phyloP scores from a whole-genome alignment of 164 flowering plant genomes.

The Saururus chinensis region DNA sequence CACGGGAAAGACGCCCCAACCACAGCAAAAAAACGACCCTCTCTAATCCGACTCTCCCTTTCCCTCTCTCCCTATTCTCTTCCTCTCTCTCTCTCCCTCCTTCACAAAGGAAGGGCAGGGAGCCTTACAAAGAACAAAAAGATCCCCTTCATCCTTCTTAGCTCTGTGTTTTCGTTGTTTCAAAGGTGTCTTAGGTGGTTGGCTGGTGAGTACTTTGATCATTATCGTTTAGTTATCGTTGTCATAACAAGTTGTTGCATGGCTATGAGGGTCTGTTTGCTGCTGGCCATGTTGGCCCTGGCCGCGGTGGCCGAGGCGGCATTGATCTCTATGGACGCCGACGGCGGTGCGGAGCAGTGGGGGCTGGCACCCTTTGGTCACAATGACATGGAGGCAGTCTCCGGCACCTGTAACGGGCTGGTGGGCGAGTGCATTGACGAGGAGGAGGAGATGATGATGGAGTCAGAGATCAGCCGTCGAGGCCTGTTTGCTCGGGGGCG shows the following conservation, averaged over 20 bases:
- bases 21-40: background rate
- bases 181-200: background rate
- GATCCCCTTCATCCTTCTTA: too few relatives aligned
- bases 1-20: background rate
- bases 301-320: constrained; percentile 3
- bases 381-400: background rate
- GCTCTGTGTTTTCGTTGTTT: background rate
- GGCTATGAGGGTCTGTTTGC: constrained; percentile 1
- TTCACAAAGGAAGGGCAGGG: constrained; percentile 2
- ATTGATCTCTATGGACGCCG: background rate
- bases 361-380: background rate
- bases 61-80: background rate
- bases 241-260: constrained; percentile 1
- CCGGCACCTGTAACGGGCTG: background rate
- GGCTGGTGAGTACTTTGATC: background rate
- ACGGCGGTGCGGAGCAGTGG: background rate
- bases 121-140: background rate
- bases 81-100: background rate
- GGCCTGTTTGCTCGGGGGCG: background rate
- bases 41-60: too few relatives aligned
- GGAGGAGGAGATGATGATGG: constrained; percentile 26
- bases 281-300: constrained; percentile 1
- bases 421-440: constrained; percentile 16
- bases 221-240: background rate
- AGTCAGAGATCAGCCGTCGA: constrained; percentile 21